A percentile compares a stretch with the other conserved stretches of the same genome.
Conservation (phyloP, 164 flowering plant species). For the Aristolochia fimbriata region DNA sequence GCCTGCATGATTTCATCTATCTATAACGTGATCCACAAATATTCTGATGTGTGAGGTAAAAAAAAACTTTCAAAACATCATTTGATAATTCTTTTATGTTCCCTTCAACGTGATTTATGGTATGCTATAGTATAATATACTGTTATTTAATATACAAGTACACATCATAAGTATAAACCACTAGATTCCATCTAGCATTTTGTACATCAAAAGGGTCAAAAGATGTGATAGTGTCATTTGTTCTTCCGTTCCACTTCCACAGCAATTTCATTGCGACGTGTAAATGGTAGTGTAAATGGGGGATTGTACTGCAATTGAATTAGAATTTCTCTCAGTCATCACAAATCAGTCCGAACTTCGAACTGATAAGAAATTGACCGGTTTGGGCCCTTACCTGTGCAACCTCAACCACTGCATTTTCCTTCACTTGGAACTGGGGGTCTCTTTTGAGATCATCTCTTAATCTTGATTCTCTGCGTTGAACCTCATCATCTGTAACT, state of each 20-base stretch:
- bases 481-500: conserved; percentile 74
- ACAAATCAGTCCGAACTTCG: neutral
- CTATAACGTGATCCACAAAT: too few species aligned
- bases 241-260: conserved; percentile 63
- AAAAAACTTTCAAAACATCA: neutral
- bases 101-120: neutral
- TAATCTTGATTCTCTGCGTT: conserved; percentile 41
- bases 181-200: too few species aligned
- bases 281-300: conserved; percentile 82
- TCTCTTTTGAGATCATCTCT: conserved; percentile 45
- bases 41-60: too few species aligned
- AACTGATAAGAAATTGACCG: neutral
- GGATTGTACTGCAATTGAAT: conserved; percentile 78
- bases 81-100: neutral
- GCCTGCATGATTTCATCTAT: too few species aligned
- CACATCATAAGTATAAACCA: neutral
- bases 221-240: neutral
- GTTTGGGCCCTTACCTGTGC: conserved; percentile 51
- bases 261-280: conserved; percentile 81
- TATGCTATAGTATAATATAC: neutral
- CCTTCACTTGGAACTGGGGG: conserved; percentile 43
- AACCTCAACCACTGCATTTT: conserved; percentile 56
- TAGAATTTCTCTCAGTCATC: neutral
- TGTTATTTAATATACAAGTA: neutral
- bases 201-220: neutral